These are phyloP conservation scores for Porcisia hertigi DNA, from an alignment of 208 protist genomes.

Conservation along the genomic window DNA sequence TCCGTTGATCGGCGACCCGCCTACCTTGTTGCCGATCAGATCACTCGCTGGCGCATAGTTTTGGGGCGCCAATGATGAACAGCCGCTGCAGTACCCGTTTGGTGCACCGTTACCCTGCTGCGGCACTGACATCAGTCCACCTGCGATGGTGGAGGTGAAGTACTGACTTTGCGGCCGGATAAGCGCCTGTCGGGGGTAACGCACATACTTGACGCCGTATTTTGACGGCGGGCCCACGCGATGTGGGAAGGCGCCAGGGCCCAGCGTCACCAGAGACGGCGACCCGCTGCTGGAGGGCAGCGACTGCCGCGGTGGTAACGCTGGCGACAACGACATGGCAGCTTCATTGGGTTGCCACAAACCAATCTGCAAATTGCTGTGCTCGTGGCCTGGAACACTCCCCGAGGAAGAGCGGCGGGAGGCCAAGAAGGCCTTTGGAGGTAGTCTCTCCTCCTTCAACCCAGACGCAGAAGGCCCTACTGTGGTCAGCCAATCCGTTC, in stretches of 20 bases:
- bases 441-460: constrained; percentile 41
- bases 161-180: constrained; percentile 36
- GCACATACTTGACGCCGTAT: constrained; percentile 31
- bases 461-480: constrained; percentile 9
- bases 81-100: neutral
- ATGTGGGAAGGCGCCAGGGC: neutral
- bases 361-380: constrained; percentile 3
- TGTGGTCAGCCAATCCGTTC: constrained; percentile 1
- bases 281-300: constrained; percentile 5
- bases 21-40: constrained; percentile 1
- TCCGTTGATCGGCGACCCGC: neutral
- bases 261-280: neutral
- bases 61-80: neutral
- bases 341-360: constrained; percentile 4
- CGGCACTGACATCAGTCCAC: constrained; percentile 31
- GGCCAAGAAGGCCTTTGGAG: constrained; percentile 40
- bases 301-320: constrained; percentile 8
- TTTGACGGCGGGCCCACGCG: constrained; percentile 3
- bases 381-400: neutral
- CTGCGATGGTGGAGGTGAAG: constrained; percentile 30
- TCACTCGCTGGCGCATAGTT: neutral
- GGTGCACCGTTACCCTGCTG: constrained; percentile 10
- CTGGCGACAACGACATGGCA: neutral
- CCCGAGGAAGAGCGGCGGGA: constrained; percentile 2
- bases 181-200: constrained; percentile 26